These are phyloP conservation scores for Oemleria cerasiformis DNA, from an alignment of 306 rosid species.

Conservation along the genomic window DNA sequence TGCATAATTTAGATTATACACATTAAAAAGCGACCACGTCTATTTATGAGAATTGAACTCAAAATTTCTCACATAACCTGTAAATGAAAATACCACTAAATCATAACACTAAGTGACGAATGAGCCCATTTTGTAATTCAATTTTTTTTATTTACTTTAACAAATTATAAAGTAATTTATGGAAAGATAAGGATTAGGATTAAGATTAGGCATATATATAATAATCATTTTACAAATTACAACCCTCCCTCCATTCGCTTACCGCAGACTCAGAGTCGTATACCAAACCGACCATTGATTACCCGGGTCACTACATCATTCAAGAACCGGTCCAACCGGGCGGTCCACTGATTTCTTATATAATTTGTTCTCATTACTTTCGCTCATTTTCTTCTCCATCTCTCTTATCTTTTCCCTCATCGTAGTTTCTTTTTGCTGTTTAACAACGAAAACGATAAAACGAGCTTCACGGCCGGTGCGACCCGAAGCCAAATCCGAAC, in stretches of 20 bases:
- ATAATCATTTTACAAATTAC: background rate
- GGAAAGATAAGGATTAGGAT: background rate
- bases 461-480: conserved; percentile 41
- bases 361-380: conserved; percentile 29
- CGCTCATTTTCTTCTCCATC: conserved; percentile 26
- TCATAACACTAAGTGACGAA: too few species aligned
- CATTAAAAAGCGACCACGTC: too few species aligned
- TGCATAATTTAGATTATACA: too few species aligned
- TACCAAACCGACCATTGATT: conserved; percentile 1
- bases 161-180: background rate
- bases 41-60: too few species aligned
- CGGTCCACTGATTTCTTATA: conserved; percentile 32
- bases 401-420: conserved; percentile 42
- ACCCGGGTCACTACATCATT: background rate
- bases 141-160: background rate
- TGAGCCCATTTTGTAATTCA: background rate
- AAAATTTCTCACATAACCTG: too few species aligned
- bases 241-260: conserved; percentile 2
- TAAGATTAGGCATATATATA: background rate
- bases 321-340: background rate
- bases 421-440: conserved; percentile 25
- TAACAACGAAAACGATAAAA: conserved; percentile 19
- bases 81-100: too few species aligned
- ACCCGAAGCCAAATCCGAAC: conserved; percentile 38
- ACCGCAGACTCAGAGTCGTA: background rate